Percentiles rank a stretch among this genome's conserved stretches.
Conservation (phyloP, 192 early-diverging fungal genomes). For the Lunasporangiospora selenospora region DNA sequence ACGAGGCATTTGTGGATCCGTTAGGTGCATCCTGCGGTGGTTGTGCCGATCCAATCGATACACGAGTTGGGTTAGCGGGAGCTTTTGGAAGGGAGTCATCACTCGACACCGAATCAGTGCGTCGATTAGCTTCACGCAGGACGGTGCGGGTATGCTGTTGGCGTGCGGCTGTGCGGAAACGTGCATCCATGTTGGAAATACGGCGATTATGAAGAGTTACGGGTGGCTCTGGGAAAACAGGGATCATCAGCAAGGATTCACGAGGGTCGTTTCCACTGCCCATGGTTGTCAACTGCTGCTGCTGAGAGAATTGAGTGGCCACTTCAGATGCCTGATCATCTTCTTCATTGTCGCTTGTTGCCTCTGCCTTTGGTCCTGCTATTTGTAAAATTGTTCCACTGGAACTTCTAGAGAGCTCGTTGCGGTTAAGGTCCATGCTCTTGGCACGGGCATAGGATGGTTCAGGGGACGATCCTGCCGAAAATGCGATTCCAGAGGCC, state of each 20-base stretch:
- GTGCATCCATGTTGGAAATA: slow-evolving; percentile 31
- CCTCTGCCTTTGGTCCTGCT: too few species aligned
- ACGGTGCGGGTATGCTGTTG: background rate
- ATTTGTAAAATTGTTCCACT: too few species aligned
- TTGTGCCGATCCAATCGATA: background rate
- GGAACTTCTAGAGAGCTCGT: too few species aligned
- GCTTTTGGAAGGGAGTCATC: slow-evolving; percentile 3
- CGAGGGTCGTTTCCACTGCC: background rate
- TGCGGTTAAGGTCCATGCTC: too few species aligned
- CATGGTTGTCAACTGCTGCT: background rate
- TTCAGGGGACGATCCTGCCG: too few species aligned
- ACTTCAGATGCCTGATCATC: too few species aligned
- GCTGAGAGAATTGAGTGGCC: too few species aligned
- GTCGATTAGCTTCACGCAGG: slow-evolving; percentile 4
- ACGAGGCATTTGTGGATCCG: background rate
- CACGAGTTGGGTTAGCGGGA: background rate
- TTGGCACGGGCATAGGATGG: too few species aligned
- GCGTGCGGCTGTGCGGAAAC: slow-evolving; percentile 7
- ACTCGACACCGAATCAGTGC: slow-evolving; percentile 18
- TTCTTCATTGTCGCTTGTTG: too few species aligned
- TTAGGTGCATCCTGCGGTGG: slow-evolving; percentile 14
- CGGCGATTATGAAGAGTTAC: slow-evolving; percentile 37
- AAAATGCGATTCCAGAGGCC: too few species aligned
- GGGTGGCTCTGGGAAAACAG: slow-evolving; percentile 33
- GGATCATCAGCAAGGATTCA: slow-evolving; percentile 28